A percentile compares a stretch with the other conserved stretches of the same genome.
Evolutionary conservation across 441 rosid genomes (phyloP).

Genomic region (Populus trichocarpa): DNA sequence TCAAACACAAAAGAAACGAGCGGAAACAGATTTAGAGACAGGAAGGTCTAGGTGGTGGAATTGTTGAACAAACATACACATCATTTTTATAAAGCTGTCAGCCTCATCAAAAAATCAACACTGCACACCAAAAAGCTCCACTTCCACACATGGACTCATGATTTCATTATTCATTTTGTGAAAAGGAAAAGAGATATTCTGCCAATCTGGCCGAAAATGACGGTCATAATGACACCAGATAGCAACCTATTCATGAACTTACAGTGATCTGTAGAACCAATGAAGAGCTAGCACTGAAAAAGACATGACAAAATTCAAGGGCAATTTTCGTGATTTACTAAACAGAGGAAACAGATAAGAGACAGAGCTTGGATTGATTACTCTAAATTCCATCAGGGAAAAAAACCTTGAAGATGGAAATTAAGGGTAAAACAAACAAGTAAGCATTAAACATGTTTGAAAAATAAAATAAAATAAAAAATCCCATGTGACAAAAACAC

Average conservation of each 20-base stretch:
- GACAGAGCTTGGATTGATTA: neutral
- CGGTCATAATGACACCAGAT: neutral
- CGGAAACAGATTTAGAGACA: neutral
- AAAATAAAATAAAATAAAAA: neutral
- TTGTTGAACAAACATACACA: neutral
- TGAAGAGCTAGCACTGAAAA: neutral
- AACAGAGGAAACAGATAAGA: neutral
- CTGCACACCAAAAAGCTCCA: neutral
- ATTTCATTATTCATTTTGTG: neutral
- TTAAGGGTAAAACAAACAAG: neutral
- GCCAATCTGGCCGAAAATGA: neutral
- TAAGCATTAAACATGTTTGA: neutral
- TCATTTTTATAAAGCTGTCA: neutral
- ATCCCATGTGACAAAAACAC: neutral
- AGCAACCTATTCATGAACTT: neutral
- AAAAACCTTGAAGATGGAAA: conserved; percentile 1
- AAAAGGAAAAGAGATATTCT: neutral
- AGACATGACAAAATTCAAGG: neutral
- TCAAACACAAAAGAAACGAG: neutral
- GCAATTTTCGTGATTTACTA: neutral
- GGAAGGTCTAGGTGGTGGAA: neutral
- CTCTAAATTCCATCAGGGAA: neutral
- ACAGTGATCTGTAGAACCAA: neutral
- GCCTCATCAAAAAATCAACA: neutral
- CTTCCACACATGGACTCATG: neutral